Base-by-base conservation (phyloP, 1,284 basidiomycete genomes). In the Rhodotorula sp. region DNA sequence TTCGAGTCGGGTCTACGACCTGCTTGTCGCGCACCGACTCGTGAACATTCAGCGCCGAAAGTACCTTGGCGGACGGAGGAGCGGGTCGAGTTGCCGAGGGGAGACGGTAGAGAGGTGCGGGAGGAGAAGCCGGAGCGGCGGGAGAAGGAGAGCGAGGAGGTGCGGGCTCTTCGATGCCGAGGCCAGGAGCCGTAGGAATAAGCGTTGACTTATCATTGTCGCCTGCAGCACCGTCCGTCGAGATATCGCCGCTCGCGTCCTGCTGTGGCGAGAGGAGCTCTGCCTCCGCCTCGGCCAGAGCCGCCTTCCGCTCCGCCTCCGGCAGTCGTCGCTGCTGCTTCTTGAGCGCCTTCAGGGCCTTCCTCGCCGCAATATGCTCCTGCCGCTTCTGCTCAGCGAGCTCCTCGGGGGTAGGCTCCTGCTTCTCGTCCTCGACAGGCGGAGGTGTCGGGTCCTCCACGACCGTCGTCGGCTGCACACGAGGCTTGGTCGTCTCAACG, bases 31-130 rank as follows among this genome's bases (percentile, higher is more conserved):
- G 80, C 10, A 93, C 82, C 24, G 88, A 89, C 72, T 84, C 83
- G 76, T 92, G 90, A 20, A 94, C 83, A 50, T 90, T 91, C 79
- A 92, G 90, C 44, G 88, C 82, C 8, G 87, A 87, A 24, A 93
- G 85, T 28, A 85, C 81, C 13, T 85, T 82, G 72, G 87, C 86
- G 34, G 87, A 88, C 1, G 91, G 90, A 1, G 88, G 86, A 69
- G 88, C 83, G 0, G 90, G 90, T 44, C 85, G 82, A 8, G 83
- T 82, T 9, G 91, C 90, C 9, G 87, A 80, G 4, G 92, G 89
- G 78, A 94, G 93, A 26, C 72, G 65, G 31, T 70, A 62, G 26
- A 70, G 68, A 2, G 72, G 56, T 3, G 62, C 54, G 1, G 69
- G 64, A n/a, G 59, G 37, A 1, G 37, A 46, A 13, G 57, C 18